Conservation (phyloP, 2,329 filamentous ascomycete genomes). For the Penicillium digitatum region DNA sequence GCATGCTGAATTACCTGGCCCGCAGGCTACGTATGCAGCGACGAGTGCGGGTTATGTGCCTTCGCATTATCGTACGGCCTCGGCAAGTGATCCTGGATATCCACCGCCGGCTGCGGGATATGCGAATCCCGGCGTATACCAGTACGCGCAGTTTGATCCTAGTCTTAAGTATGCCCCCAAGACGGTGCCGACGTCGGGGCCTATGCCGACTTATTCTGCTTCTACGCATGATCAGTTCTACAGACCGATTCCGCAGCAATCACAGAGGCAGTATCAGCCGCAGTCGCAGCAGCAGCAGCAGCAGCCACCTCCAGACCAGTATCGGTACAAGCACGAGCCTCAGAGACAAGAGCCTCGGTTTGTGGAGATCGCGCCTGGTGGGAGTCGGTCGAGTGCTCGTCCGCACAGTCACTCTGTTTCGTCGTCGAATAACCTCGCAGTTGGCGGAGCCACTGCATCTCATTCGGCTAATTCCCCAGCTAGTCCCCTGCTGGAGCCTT, state of each 20-base stretch:
- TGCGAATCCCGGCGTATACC: slow-evolving; percentile 32
- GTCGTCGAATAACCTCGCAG: slow-evolving; percentile 38
- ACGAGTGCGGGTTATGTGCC: slow-evolving; percentile 17
- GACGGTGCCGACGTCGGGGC: background rate
- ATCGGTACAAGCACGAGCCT: slow-evolving; percentile 19
- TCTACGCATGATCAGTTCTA: slow-evolving; percentile 27
- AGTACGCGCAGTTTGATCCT: slow-evolving; percentile 41
- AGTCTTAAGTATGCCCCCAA: slow-evolving; percentile 41
- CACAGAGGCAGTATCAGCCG: background rate
- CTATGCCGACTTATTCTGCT: slow-evolving; percentile 22
- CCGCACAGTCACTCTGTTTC: slow-evolving; percentile 38
- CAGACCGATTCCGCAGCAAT: slow-evolving; percentile 12
- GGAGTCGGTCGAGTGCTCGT: slow-evolving; percentile 21
- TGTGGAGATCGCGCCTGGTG: slow-evolving; percentile 35
- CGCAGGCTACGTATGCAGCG: slow-evolving; percentile 19
- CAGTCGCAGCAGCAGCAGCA: slow-evolving; percentile 7
- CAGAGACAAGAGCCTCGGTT: slow-evolving; percentile 34
- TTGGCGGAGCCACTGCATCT: slow-evolving; percentile 26
- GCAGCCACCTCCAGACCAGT: slow-evolving; percentile 1
- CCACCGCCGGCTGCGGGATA: slow-evolving; percentile 22
- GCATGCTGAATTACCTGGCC: slow-evolving; percentile 27
- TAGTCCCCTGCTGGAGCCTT: slow-evolving; percentile 85
- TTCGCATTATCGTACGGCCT: slow-evolving; percentile 33
- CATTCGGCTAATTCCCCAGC: slow-evolving; percentile 56
- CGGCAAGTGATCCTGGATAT: slow-evolving; percentile 22